These are phyloP conservation scores for Inosperma sp. DNA, from an alignment of 768 basidiomycete genomes.

Conservation along the genomic window DNA sequence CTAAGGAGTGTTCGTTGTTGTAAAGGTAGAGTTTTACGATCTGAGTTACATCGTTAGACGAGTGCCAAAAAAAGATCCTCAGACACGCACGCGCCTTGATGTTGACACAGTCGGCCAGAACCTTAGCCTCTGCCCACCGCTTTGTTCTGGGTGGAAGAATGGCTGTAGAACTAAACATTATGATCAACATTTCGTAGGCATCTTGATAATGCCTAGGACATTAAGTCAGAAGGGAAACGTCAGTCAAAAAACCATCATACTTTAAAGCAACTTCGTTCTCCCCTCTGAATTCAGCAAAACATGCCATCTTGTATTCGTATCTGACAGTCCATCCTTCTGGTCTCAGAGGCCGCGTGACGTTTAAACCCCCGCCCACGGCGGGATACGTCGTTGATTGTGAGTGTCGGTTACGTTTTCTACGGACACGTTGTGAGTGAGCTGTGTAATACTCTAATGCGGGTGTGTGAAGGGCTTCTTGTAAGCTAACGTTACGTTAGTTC, in stretches of 20 bases:
- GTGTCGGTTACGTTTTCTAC: conserved; percentile 83
- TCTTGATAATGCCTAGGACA: conserved; percentile 84
- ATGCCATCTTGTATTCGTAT: conserved; percentile 97
- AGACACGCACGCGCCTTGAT: conserved; percentile 58
- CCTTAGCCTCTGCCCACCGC: conserved; percentile 97
- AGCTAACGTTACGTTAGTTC: conserved; percentile 37
- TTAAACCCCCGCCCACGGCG: conserved; percentile 36
- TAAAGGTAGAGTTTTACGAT: conserved; percentile 90
- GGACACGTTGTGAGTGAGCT: conserved; percentile 85
- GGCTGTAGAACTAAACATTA: conserved; percentile 85
- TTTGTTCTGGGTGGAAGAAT: conserved; percentile 91
- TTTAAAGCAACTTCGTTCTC: conserved; percentile 92
- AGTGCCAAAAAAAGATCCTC: background rate
- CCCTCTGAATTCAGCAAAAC: conserved; percentile 91
- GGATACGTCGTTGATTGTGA: conserved; percentile 51
- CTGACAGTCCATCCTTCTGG: conserved; percentile 93
- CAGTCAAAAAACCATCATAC: conserved; percentile 41
- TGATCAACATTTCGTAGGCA: conserved; percentile 75
- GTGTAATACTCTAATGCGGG: conserved; percentile 92
- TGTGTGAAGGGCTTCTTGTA: conserved; percentile 86
- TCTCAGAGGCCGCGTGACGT: conserved; percentile 56
- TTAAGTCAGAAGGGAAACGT: conserved; percentile 8
- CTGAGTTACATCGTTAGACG: conserved; percentile 44
- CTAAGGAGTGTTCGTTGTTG: conserved; percentile 76
- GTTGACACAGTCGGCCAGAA: conserved; percentile 89